These are phyloP conservation scores for Trifolium repens DNA, from an alignment of 306 rosid species.

Conservation along the genomic window DNA sequence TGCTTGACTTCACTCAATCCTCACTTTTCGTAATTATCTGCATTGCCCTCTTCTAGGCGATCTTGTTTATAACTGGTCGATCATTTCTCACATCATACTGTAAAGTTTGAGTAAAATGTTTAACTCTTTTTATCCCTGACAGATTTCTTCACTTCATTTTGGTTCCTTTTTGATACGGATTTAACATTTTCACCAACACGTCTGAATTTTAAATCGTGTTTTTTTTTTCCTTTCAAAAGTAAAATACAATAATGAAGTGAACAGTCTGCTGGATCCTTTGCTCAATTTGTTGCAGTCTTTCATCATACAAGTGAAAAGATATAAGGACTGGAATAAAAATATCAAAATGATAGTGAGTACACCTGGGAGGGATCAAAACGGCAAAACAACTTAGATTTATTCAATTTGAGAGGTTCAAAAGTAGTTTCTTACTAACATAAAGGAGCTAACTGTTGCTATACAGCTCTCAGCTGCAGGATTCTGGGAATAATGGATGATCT, in stretches of 20 bases:
- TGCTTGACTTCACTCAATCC: slow-evolving; percentile 12
- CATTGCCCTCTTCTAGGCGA: not conserved
- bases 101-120: not conserved
- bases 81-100: slow-evolving; percentile 1
- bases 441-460: not conserved
- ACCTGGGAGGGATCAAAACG: not conserved
- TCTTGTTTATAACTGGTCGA: not conserved
- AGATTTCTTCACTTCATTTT: slow-evolving; percentile 11
- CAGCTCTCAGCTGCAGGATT: not conserved
- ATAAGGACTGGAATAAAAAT: not conserved
- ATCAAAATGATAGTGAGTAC: not conserved
- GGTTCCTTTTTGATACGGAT: not conserved
- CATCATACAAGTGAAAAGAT: not conserved
- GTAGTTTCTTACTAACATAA: not conserved
- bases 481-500: not conserved
- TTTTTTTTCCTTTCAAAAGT: not conserved
- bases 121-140: slow-evolving; percentile 6
- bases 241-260: not conserved
- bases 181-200: not conserved
- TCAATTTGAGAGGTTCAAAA: slow-evolving; percentile 16
- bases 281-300: slow-evolving; percentile 23
- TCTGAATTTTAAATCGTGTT: slow-evolving; percentile 1
- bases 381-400: slow-evolving; percentile 7
- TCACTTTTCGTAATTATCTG: not conserved
- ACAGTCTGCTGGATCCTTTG: not conserved